Base-by-base conservation (phyloP, 495 filamentous ascomycete species). In the Astrothelium macrocarpum region DNA sequence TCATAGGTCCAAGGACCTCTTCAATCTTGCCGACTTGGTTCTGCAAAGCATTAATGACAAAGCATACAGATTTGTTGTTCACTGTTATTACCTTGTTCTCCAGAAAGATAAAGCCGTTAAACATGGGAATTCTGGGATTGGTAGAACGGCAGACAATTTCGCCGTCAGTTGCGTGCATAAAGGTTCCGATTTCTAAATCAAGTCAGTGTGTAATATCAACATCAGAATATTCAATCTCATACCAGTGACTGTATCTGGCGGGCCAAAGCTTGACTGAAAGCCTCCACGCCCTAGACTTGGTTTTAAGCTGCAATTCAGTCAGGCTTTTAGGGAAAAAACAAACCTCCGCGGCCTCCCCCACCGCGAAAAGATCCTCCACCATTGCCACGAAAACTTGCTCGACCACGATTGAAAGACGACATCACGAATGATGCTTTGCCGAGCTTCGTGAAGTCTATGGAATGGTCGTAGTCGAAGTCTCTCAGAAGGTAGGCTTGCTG, bases 81-180 rank as follows among this genome's bases (percentile, higher is more conserved):
- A 5, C 20, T 29, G 26, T 32, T 39, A 49, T 49, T 64, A 89
- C 89, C 84, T 97, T 97, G 81, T 97, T 97, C 82, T 98, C 92
- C 60, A 97, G 86, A 80, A 92, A 98, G 71, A 97, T 95, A 60
- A 90, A 91, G 43, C 95, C 94, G 79, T 97, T 97, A 87, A 98
- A 98, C 78, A 97, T 95, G 56, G 94, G 94, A 61, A 98, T 88
- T 79, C 97, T 97, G 62, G 89, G 81, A 80, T 96, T 97, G 75
- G 87, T 84, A 61, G 88, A 92, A 77, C 89, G 84, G 86, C 91
- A 95, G 65, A 98, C 85, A 78, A 98, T 90, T 76, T 98, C 94
- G 71, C 94, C 93, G 76, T 98, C 94, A 77, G 88, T 91, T 42
- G 90, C 84, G 78, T 98, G 94, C 72, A 97, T 76, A 77, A 97